Evolutionary conservation across 2,329 filamentous ascomycete genomes (phyloP), one percentile per base, ranked within the genome.

Genomic region (Talaromyces sp.): DNA sequence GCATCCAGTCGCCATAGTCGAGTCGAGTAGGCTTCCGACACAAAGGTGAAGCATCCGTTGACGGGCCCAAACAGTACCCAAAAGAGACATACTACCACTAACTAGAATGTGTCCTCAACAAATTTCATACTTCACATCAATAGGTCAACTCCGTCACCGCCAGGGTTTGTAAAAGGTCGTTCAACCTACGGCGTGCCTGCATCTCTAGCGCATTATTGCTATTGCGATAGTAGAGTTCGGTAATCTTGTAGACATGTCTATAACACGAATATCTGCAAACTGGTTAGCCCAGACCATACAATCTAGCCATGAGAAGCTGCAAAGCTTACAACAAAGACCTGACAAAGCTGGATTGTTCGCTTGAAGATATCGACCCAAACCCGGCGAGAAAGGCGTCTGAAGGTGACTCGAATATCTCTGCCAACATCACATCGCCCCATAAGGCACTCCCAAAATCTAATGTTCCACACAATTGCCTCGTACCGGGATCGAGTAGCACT

Each of bases 371-470:
- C 10, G 67, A 62, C 36, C 70, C 73, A 58, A 70, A 75, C 2
- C 72, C 74, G 33, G 73, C 67, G 19, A 74, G 60, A 31, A 74
- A 64, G 11, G 72, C 68, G n/a, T 66, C 45, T 2, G 69, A 72
- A 21, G 72, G 67, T 22, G 65, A 61, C 31, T 72, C 75, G 56
- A 80, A 80, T 22, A 80, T 76, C 57, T 80, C 79, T 7, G 75
- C 78, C 75, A 84, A 77, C 60, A 80, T 72, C 9, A 79, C 70
- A 66, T 85, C 82, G 1, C 82, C 82, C 81, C 81, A 84, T 3
- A 84, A 65, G 13, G 79, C 77, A 54, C 75, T 78, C 8, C 80
- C 78, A 59, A 81, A 81, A 57, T 81, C 81, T 11, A 81, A 67
- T 10, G 84, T 63, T 1, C 81, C 82, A 1, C 75, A 76, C 8